Evolutionary conservation across 2,329 filamentous ascomycete species (phyloP).

Genomic region (Fusarium graminum): DNA sequence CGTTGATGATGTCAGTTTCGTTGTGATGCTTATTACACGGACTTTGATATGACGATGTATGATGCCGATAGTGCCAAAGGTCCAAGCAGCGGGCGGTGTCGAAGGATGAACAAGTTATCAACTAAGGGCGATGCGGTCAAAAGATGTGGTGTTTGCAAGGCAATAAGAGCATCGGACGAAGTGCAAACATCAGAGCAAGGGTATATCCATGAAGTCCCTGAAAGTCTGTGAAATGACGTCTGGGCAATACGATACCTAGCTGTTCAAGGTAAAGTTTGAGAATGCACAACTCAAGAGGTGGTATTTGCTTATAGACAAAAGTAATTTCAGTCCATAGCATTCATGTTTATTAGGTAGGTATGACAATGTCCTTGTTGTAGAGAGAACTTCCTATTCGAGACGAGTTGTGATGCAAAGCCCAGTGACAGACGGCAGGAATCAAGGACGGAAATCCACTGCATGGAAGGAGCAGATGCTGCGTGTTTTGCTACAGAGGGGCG

Average conservation of each 20-base stretch:
- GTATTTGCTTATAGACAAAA: constrained; percentile 6
- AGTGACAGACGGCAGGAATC: not conserved
- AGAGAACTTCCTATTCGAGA: not conserved
- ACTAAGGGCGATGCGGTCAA: constrained; percentile 15
- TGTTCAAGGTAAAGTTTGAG: constrained; percentile 3
- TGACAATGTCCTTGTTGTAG: not conserved
- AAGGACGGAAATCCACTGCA: constrained; percentile 12
- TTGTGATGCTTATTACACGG: constrained; percentile 8
- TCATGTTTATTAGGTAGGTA: constrained; percentile 7
- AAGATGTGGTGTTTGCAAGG: constrained; percentile 12
- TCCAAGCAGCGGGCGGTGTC: constrained; percentile 17
- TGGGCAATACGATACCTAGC: constrained; percentile 2
- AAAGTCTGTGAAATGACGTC: constrained; percentile 4
- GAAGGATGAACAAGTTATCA: constrained; percentile 2
- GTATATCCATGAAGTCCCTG: constrained; percentile 23
- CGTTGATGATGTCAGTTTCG: constrained; percentile 8
- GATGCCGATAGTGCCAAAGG: constrained; percentile 18
- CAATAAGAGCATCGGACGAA: not conserved
- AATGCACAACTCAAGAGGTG: constrained; percentile 22
- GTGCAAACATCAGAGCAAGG: not conserved
- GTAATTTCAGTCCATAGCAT: constrained; percentile 4
- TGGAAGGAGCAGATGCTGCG: constrained; percentile 1
- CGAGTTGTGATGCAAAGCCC: not conserved
- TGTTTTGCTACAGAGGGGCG: not conserved
- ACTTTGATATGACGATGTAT: constrained; percentile 16